Base-by-base conservation (phyloP, 2,329 filamentous ascomycete genomes). In the Calonectria honghensis region DNA sequence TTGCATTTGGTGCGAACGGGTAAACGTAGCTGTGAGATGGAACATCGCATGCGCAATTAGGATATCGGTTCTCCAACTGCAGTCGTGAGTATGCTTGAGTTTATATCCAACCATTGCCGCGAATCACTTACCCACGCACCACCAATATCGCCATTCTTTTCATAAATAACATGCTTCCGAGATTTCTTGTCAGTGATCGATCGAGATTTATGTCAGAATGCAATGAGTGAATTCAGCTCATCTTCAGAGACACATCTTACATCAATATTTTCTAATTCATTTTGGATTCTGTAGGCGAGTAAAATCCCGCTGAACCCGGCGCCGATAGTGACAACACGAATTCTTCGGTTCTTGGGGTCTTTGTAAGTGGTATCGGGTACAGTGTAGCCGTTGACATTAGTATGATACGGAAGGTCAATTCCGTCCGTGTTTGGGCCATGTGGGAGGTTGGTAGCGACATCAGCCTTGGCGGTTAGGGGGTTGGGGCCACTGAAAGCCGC, bases 361-460 rank as follows among this genome's bases (percentile, higher is more conserved):
- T 41, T 61, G 57, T 61, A 61, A 13, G 57, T 61, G 24, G 6
- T 61, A 11, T 61, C 57, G 1, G 57, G 57, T 18, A 61, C 57
- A 18, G 29, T 24, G n/a, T 61, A 61, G 9, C 57, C 57, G 1
- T 61, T 13, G 13, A 29, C n/a, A 18, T 61, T 61, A 13, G 57
- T 61, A 24, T 61, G 57, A 29, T 61, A 61, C 24, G 57, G 57
- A 27, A 61, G 35, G 35, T 61, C 57, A 3, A 61, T 61, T 39
- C 57, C 57, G 24, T 61, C 57, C 2, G 57, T 61, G 14, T 61
- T 61, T 16, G 57, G 57, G 20, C 57, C 57, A 41, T 41, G 57
- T 18, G 57, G 57, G 20, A 61, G 57, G 16, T 37, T 39, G 7
- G n/a, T 24, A 14, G 41, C 57, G 4, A 61, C 3, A 41, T 27